Conservation (phyloP, 495 filamentous ascomycete species). For the Hyaloscypha variabilis region DNA sequence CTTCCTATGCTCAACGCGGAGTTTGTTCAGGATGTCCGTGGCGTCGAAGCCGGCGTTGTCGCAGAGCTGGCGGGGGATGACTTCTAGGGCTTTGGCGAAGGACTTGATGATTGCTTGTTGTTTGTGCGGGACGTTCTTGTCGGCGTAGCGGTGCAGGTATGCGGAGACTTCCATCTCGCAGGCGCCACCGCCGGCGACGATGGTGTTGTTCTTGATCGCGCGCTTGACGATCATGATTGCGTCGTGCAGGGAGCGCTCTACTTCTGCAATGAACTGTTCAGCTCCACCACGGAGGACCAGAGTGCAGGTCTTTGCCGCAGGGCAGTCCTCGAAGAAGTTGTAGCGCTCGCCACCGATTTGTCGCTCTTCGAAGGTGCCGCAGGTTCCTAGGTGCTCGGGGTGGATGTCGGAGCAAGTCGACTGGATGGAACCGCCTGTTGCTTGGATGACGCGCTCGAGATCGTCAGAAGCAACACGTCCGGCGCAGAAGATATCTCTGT, state of each 20-base stretch:
- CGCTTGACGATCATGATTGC: conserved; percentile 99
- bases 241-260: conserved; percentile 95
- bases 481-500: conserved; percentile 98
- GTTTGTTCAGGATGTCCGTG: conserved; percentile 92
- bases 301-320: conserved; percentile 94
- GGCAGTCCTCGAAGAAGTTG: conserved; percentile 97
- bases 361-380: conserved; percentile 88
- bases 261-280: conserved; percentile 98
- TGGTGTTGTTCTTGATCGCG: conserved; percentile 87
- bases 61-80: conserved; percentile 94
- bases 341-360: conserved; percentile 97
- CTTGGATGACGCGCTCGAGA: conserved; percentile 94
- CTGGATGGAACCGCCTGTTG: conserved; percentile 88
- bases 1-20: conserved; percentile 92
- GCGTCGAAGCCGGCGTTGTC: conserved; percentile 99
- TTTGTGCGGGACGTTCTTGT: conserved; percentile 89
- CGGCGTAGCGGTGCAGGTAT: conserved; percentile 88
- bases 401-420: conserved; percentile 97
- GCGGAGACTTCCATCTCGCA: conserved; percentile 96
- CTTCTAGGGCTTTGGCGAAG: conserved; percentile 95
- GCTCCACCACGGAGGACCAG: conserved; percentile 93
- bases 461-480: conserved; percentile 92
- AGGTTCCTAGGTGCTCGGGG: conserved; percentile 86
- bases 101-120: conserved; percentile 97
- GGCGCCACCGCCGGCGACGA: conserved; percentile 94